Conservation (phyloP, 345 rosid species). For the Aquilaria malaccensis region DNA sequence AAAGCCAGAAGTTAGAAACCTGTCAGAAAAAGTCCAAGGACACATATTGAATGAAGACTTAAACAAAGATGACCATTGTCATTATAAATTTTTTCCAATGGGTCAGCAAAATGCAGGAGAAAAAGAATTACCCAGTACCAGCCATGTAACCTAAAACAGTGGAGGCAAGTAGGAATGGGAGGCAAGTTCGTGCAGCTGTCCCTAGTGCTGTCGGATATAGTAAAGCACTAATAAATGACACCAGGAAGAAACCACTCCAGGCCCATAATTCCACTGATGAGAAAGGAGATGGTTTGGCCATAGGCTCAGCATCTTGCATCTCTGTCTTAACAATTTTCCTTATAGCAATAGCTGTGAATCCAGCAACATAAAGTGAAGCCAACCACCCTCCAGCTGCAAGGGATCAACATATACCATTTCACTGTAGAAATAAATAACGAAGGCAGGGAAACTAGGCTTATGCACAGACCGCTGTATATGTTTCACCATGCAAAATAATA, state of each 20-base stretch:
- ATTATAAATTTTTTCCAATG: background rate
- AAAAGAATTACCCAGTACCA: conserved; percentile 60
- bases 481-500: no score
- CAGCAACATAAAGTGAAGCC: conserved; percentile 90
- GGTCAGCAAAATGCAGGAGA: background rate
- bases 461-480: background rate
- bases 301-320: conserved; percentile 89
- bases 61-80: background rate
- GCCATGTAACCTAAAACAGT: conserved; percentile 84
- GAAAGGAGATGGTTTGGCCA: conserved; percentile 81
- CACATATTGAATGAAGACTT: background rate
- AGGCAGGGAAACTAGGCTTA: background rate
- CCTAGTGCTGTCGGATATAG: conserved; percentile 66
- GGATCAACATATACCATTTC: background rate
- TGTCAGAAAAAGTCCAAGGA: conserved; percentile 1
- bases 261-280: conserved; percentile 59
- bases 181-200: conserved; percentile 73
- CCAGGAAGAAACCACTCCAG: conserved; percentile 72
- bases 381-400: conserved; percentile 87
- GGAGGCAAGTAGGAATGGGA: conserved; percentile 87
- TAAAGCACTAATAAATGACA: conserved; percentile 60
- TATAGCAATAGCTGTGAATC: conserved; percentile 74
- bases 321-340: conserved; percentile 81
- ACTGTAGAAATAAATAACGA: background rate
- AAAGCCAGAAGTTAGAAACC: conserved; percentile 12